A percentile compares a stretch with the other conserved stretches of the same genome.
Evolutionary conservation across 1,284 basidiomycete genomes (phyloP).

Genomic region (Sphaerobolus stellatus): DNA sequence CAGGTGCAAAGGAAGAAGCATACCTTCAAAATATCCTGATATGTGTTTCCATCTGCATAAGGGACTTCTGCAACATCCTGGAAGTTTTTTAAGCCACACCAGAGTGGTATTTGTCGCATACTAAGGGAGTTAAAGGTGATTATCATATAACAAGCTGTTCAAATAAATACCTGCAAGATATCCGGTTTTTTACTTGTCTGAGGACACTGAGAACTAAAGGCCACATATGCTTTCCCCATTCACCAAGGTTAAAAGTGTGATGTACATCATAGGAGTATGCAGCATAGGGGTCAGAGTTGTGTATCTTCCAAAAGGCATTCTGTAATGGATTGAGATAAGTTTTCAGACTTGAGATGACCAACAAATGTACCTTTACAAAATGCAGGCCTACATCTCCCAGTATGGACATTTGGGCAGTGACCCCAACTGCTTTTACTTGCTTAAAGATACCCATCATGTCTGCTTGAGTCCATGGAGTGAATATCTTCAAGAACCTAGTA

Average conservation of each 20-base stretch:
- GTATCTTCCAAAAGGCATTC: not conserved
- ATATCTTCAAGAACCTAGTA: conserved; percentile 9
- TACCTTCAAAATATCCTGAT: not conserved
- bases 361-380: not conserved
- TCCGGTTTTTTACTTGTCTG: too few relatives aligned
- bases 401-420: not conserved
- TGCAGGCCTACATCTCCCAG: not conserved
- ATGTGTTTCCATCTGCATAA: not conserved
- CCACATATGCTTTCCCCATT: not conserved
- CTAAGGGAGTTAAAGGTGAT: too few relatives aligned
- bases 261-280: not conserved
- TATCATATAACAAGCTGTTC: too few relatives aligned
- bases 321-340: not conserved
- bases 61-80: not conserved
- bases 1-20: too few relatives aligned
- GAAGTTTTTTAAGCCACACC: not conserved
- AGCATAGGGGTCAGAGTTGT: not conserved
- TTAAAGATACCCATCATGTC: not conserved
- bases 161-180: too few relatives aligned
- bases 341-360: not conserved
- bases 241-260: not conserved
- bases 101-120: not conserved
- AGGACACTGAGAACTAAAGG: not conserved
- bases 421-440: not conserved
- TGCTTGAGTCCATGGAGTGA: not conserved